Evolutionary conservation across 306 rosid species (phyloP).

Genomic region (Trichosanthes truncata): DNA sequence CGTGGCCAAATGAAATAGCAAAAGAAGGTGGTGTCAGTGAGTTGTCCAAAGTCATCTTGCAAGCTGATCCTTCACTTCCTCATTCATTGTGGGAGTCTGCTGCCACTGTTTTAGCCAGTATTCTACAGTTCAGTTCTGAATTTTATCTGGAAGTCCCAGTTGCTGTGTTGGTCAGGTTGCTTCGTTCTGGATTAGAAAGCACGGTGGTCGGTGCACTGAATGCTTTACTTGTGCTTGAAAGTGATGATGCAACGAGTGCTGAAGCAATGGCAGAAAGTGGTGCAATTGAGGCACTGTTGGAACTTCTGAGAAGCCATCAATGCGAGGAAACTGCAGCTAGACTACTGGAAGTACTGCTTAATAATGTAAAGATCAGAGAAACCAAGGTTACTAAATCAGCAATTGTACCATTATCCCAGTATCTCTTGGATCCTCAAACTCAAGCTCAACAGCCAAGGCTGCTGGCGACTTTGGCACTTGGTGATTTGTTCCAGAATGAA

Average conservation of each 20-base stretch:
- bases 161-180: slow-evolving; percentile 92
- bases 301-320: slow-evolving; percentile 88
- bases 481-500: slow-evolving; percentile 94
- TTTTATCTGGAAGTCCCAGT: slow-evolving; percentile 94
- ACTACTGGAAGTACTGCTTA: slow-evolving; percentile 83
- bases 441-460: slow-evolving; percentile 97
- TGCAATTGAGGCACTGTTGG: slow-evolving; percentile 97
- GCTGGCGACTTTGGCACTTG: slow-evolving; percentile 94
- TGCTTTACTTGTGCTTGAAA: slow-evolving; percentile 92
- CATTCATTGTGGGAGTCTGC: slow-evolving; percentile 97
- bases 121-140: slow-evolving; percentile 96
- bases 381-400: slow-evolving; percentile 87
- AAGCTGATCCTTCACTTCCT: slow-evolving; percentile 91
- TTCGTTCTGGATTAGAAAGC: slow-evolving; percentile 87
- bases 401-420: slow-evolving; percentile 83
- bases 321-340: slow-evolving; percentile 94
- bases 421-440: slow-evolving; percentile 96
- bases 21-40: slow-evolving; percentile 92
- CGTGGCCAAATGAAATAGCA: slow-evolving; percentile 97
- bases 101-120: slow-evolving; percentile 84
- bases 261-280: slow-evolving; percentile 99
- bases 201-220: slow-evolving; percentile 82
- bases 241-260: slow-evolving; percentile 87
- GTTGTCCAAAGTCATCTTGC: slow-evolving; percentile 87
- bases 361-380: slow-evolving; percentile 93